Evolutionary conservation across 495 filamentous ascomycete genomes (phyloP).

Genomic region (Delitschia confertaspora): DNA sequence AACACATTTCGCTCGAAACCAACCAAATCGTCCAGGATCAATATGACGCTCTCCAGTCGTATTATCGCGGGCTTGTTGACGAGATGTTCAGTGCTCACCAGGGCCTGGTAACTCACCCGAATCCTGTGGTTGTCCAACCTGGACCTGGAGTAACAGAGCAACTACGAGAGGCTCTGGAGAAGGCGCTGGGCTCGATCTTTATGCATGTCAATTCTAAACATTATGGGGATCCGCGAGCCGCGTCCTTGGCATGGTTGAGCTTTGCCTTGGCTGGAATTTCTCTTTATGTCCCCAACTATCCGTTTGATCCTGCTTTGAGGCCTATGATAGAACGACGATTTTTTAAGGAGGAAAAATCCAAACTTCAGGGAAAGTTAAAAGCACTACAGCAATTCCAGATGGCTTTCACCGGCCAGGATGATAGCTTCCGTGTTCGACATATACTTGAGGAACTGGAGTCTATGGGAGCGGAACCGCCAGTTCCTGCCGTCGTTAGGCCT

Average conservation of each 20-base stretch:
- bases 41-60: slow-evolving; percentile 4
- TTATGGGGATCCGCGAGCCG: neutral
- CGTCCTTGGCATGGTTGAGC: slow-evolving; percentile 45
- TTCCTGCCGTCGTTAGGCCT: slow-evolving; percentile 66
- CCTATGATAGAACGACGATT: slow-evolving; percentile 62
- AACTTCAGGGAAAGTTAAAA: slow-evolving; percentile 48
- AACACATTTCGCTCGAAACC: slow-evolving; percentile 27
- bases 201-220: neutral
- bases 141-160: slow-evolving; percentile 1
- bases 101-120: neutral
- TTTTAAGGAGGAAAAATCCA: slow-evolving; percentile 46
- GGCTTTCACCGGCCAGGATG: slow-evolving; percentile 56
- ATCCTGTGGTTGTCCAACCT: neutral
- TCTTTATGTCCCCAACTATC: slow-evolving; percentile 76
- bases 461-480: slow-evolving; percentile 53
- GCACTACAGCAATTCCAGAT: slow-evolving; percentile 57
- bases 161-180: neutral
- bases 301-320: slow-evolving; percentile 76
- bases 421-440: slow-evolving; percentile 52
- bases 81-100: slow-evolving; percentile 10
- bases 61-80: neutral
- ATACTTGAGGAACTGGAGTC: slow-evolving; percentile 49
- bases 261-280: slow-evolving; percentile 39
- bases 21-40: slow-evolving; percentile 27
- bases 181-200: neutral